These are phyloP conservation scores for Clonostachys rhizophaga DNA, from an alignment of 2,329 filamentous ascomycete genomes.

Conservation along the genomic window DNA sequence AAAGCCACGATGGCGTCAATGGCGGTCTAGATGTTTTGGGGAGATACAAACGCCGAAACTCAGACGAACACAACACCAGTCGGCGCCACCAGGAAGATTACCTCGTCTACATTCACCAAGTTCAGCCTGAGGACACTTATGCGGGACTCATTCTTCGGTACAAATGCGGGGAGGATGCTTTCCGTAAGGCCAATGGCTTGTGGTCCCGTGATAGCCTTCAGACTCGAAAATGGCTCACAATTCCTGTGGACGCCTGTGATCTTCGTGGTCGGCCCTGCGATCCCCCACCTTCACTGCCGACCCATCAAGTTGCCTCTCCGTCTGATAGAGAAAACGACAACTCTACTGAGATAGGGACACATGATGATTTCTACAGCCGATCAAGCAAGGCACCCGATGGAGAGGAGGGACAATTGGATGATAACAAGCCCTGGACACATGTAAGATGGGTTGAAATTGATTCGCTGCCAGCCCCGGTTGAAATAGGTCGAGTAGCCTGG, in stretches of 20 bases:
- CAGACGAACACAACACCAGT: slow-evolving; percentile 53
- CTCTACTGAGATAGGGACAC: slow-evolving; percentile 6
- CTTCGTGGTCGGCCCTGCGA: slow-evolving; percentile 70
- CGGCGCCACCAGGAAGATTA: slow-evolving; percentile 63
- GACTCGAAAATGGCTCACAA: slow-evolving; percentile 70
- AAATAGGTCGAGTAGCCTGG: slow-evolving; percentile 81
- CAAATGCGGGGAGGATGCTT: slow-evolving; percentile 75
- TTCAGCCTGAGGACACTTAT: slow-evolving; percentile 79
- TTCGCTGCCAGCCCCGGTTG: slow-evolving; percentile 62
- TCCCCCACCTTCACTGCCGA: slow-evolving; percentile 33
- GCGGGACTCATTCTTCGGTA: slow-evolving; percentile 89
- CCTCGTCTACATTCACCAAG: slow-evolving; percentile 85
- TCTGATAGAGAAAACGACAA: slow-evolving; percentile 15
- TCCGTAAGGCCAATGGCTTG: slow-evolving; percentile 85
- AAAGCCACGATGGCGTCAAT: slow-evolving; percentile 57
- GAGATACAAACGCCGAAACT: slow-evolving; percentile 61
- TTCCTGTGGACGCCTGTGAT: slow-evolving; percentile 87
- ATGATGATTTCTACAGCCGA: slow-evolving; percentile 35
- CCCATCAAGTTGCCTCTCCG: slow-evolving; percentile 48
- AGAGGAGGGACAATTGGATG: slow-evolving; percentile 24
- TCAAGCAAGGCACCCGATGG: slow-evolving; percentile 19
- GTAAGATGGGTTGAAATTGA: slow-evolving; percentile 86
- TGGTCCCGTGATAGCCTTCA: slow-evolving; percentile 95
- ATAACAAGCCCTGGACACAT: slow-evolving; percentile 76
- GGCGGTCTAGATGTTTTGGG: slow-evolving; percentile 50